These are phyloP conservation scores for Funneliformis caledonium DNA, from an alignment of 371 early-diverging fungal genomes.

Conservation along the genomic window DNA sequence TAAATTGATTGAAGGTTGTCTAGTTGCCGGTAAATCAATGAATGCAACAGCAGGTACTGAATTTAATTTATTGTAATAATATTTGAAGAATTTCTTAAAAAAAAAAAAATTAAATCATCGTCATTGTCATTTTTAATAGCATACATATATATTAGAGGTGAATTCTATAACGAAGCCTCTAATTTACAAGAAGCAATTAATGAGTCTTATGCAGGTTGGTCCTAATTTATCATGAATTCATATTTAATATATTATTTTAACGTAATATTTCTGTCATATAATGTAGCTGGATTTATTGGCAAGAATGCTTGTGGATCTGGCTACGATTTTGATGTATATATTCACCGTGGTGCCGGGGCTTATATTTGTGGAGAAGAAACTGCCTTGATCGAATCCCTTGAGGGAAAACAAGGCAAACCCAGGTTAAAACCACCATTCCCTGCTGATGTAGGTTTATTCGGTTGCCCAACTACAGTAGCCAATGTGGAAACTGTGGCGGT, in stretches of 20 bases:
- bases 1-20: constrained; percentile 96
- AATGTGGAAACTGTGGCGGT: constrained; percentile 98
- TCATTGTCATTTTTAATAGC: constrained; percentile 54
- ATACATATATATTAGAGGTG: constrained; percentile 98
- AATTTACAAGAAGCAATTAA: constrained; percentile 94
- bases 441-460: constrained; percentile 97
- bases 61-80: background rate
- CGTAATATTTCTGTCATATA: constrained; percentile 4
- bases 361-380: constrained; percentile 99
- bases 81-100: background rate
- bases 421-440: constrained; percentile 99
- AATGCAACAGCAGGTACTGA: constrained; percentile 85
- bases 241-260: background rate
- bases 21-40: constrained; percentile 97
- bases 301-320: constrained; percentile 97
- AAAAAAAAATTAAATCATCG: background rate
- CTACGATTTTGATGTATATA: constrained; percentile 94
- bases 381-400: constrained; percentile 95
- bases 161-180: constrained; percentile 96
- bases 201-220: constrained; percentile 83
- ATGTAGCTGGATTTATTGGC: constrained; percentile 87
- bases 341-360: constrained; percentile 97
- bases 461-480: constrained; percentile 97
- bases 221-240: background rate
- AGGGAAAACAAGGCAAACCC: constrained; percentile 98